phyloP scores from a whole-genome alignment of 768 basidiomycete species.

The Boletus coccyginus region DNA sequence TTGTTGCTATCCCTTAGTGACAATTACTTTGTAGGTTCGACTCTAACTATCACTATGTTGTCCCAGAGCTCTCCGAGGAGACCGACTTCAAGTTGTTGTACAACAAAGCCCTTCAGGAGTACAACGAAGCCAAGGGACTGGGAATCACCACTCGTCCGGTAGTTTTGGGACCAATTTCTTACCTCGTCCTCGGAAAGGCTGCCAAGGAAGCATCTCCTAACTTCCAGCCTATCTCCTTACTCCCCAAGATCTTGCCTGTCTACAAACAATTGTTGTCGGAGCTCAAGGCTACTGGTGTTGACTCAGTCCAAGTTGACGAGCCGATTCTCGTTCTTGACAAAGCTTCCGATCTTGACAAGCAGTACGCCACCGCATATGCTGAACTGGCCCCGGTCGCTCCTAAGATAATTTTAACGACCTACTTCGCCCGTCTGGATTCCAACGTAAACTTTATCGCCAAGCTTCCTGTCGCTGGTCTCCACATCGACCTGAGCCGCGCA shows the following conservation, averaged over 20 bases:
- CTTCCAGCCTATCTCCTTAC: constrained; percentile 90
- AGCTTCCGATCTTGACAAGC: constrained; percentile 70
- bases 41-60: constrained; percentile 98
- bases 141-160: constrained; percentile 94
- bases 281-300: constrained; percentile 90
- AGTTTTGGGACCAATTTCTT: constrained; percentile 92
- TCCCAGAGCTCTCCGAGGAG: constrained; percentile 89
- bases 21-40: constrained; percentile 67
- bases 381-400: constrained; percentile 81
- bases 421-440: constrained; percentile 94
- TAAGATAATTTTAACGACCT: constrained; percentile 92
- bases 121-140: constrained; percentile 87
- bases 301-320: constrained; percentile 96
- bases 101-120: constrained; percentile 95
- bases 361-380: constrained; percentile 78
- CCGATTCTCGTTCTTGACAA: constrained; percentile 92
- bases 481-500: constrained; percentile 95
- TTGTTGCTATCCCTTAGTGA: neutral
- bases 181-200: constrained; percentile 90
- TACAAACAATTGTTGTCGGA: constrained; percentile 89
- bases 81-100: constrained; percentile 93
- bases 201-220: constrained; percentile 76
- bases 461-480: constrained; percentile 90
- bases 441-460: constrained; percentile 87
- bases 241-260: constrained; percentile 85